Evolutionary conservation across 257 asterid species (phyloP).

Genomic region (Linaria vulgaris): DNA sequence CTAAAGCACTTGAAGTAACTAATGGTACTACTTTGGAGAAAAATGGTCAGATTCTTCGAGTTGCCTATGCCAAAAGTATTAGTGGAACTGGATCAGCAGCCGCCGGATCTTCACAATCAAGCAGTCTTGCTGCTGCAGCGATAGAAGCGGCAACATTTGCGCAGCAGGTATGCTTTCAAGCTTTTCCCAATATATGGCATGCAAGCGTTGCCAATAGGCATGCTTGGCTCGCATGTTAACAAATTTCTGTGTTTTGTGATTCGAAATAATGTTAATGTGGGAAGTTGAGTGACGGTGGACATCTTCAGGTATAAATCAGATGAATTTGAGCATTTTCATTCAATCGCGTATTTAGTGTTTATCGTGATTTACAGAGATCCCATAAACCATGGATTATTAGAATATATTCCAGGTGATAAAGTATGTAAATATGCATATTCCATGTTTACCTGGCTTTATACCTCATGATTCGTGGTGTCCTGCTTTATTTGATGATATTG

Average conservation of each 20-base stretch:
- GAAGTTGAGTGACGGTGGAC: slow-evolving; percentile 17
- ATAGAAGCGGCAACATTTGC: slow-evolving; percentile 99
- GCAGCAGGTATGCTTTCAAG: slow-evolving; percentile 69
- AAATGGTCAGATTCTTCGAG: slow-evolving; percentile 98
- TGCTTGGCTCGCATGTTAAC: no score
- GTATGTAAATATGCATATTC: slow-evolving; percentile 5
- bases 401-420: neutral
- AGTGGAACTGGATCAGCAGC: slow-evolving; percentile 79
- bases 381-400: neutral
- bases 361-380: no score
- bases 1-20: slow-evolving; percentile 92
- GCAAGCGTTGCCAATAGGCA: neutral
- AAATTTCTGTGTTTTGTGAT: neutral
- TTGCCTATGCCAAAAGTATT: slow-evolving; percentile 97
- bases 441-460: neutral
- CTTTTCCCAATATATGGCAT: slow-evolving; percentile 20
- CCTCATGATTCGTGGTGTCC: no score
- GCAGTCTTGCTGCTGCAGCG: slow-evolving; percentile 99
- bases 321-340: slow-evolving; percentile 2
- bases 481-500: slow-evolving; percentile 10
- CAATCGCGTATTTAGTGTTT: no score
- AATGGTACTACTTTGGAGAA: slow-evolving; percentile 89
- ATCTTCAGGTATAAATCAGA: neutral
- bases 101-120: slow-evolving; percentile 81
- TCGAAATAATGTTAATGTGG: neutral